Evolutionary conservation across 2,329 filamentous ascomycete species (phyloP).

Genomic region (Coniochaeta sp.): DNA sequence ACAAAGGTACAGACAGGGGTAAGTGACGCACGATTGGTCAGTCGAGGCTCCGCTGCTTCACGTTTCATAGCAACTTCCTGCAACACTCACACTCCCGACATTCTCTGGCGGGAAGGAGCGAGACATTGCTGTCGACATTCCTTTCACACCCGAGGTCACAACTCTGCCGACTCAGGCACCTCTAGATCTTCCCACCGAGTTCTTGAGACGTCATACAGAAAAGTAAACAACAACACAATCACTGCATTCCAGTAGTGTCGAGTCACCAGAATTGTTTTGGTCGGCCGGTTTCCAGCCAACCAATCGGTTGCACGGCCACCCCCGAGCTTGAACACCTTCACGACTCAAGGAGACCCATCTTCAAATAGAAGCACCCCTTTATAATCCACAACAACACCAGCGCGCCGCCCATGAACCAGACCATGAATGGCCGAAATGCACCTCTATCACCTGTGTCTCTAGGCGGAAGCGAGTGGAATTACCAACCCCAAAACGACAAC

Average conservation of each 20-base stretch:
- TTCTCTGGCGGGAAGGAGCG: neutral
- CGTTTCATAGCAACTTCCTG: neutral
- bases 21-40: neutral
- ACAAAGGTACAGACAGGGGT: neutral
- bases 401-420: slow-evolving; percentile 15
- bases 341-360: neutral
- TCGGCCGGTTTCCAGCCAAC: neutral
- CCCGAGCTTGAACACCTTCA: neutral
- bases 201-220: neutral
- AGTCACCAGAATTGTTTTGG: neutral
- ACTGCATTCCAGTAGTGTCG: neutral
- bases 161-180: neutral
- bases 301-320: neutral
- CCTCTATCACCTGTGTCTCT: slow-evolving; percentile 76
- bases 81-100: neutral
- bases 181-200: neutral
- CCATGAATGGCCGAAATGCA: slow-evolving; percentile 67
- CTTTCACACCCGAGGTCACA: neutral
- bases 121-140: neutral
- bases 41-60: neutral
- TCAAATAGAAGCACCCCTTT: neutral
- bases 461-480: slow-evolving; percentile 79
- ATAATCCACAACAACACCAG: neutral
- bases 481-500: slow-evolving; percentile 35
- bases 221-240: neutral